Conservation (phyloP, 116 monocot genomes). For the Zostera marina region DNA sequence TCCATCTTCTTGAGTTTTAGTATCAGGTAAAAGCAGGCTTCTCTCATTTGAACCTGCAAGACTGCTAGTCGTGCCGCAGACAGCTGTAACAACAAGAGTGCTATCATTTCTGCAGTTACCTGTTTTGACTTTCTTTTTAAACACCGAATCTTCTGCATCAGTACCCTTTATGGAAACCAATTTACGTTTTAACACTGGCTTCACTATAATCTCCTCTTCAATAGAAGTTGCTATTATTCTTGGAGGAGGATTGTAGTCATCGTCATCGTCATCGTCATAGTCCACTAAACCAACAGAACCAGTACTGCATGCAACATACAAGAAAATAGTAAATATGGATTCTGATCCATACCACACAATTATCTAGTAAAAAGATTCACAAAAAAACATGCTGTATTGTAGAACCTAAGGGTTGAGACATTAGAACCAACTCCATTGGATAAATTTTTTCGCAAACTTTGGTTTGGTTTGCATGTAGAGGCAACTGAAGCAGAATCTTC, state of each 20-base stretch:
- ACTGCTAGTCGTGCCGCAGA: neutral
- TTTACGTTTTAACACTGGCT: slow-evolving; percentile 4
- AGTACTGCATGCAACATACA: slow-evolving; percentile 21
- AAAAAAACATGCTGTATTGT: neutral
- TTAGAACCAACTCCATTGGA: slow-evolving; percentile 41
- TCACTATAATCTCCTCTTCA: slow-evolving; percentile 13
- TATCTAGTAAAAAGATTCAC: neutral
- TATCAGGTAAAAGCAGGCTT: neutral
- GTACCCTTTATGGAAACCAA: slow-evolving; percentile 2
- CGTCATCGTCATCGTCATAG: slow-evolving; percentile 77
- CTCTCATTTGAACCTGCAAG: neutral
- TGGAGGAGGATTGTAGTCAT: slow-evolving; percentile 44
- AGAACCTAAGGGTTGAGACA: slow-evolving; percentile 24
- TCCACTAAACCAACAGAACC: slow-evolving; percentile 55
- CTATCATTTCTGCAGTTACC: neutral
- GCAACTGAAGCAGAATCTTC: slow-evolving; percentile 50
- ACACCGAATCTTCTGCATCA: neutral
- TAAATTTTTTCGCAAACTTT: slow-evolving; percentile 10
- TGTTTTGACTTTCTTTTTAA: slow-evolving; percentile 1
- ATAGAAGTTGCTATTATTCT: slow-evolving; percentile 16
- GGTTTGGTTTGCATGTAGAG: slow-evolving; percentile 11
- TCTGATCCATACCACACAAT: neutral
- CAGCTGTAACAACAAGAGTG: neutral
- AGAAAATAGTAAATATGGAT: neutral
- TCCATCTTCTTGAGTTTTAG: neutral